These are phyloP conservation scores for Gossypium arboreum DNA, from an alignment of 345 rosid genomes.

Conservation along the genomic window DNA sequence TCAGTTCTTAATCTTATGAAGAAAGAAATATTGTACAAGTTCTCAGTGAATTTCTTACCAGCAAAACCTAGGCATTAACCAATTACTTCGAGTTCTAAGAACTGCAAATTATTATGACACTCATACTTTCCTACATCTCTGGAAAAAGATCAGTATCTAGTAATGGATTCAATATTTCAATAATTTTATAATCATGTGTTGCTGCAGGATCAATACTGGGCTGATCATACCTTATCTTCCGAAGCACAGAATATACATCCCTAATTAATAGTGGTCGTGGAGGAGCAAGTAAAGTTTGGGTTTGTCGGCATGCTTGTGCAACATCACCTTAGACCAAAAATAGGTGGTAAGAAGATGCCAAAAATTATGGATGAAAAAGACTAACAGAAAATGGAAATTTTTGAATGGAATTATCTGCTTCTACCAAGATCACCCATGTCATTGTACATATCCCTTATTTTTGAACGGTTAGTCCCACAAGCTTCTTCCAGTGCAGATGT, in stretches of 20 bases:
- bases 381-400: neutral
- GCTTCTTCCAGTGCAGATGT: conserved; percentile 81
- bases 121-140: neutral
- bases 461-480: conserved; percentile 70
- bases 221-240: conserved; percentile 60
- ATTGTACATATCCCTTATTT: conserved; percentile 72
- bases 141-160: neutral
- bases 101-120: neutral
- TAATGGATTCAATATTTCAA: conserved; percentile 13
- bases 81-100: neutral
- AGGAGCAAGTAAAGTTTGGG: conserved; percentile 70
- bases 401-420: conserved; percentile 8
- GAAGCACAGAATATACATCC: conserved; percentile 63
- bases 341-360: conserved; percentile 11
- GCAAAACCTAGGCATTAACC: neutral
- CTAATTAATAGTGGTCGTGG: conserved; percentile 64
- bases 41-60: neutral
- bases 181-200: neutral
- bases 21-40: neutral
- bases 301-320: conserved; percentile 84
- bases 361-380: neutral
- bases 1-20: neutral
- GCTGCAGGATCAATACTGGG: conserved; percentile 15
- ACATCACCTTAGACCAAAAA: conserved; percentile 64
- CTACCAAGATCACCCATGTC: conserved; percentile 84